These are phyloP conservation scores for Colletotrichum phormii DNA, from an alignment of 2,329 filamentous ascomycete species.

Conservation along the genomic window DNA sequence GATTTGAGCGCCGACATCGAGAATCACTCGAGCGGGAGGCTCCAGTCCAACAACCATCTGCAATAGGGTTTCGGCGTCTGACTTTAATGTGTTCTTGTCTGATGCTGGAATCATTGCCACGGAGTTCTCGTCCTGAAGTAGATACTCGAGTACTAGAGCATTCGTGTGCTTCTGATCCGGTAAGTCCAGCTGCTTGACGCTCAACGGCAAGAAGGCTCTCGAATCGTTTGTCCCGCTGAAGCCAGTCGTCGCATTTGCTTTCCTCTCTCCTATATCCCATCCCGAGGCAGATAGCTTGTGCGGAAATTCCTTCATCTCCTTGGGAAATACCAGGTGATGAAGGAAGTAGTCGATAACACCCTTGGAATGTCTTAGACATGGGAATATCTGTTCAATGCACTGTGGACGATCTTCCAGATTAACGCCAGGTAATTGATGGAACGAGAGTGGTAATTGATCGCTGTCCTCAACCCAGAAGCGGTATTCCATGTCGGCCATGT, in stretches of 20 bases:
- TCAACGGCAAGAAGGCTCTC: constrained; percentile 65
- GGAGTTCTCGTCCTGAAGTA: constrained; percentile 66
- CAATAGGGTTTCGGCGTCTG: constrained; percentile 58
- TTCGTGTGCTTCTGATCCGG: constrained; percentile 71
- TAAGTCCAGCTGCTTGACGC: constrained; percentile 67
- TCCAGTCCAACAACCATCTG: constrained; percentile 52
- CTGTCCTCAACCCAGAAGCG: constrained; percentile 56
- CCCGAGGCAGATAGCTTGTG: constrained; percentile 73
- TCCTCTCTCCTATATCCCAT: constrained; percentile 70
- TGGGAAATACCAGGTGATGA: constrained; percentile 67
- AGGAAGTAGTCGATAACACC: constrained; percentile 73
- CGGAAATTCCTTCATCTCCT: constrained; percentile 71
- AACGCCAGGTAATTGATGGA: constrained; percentile 59
- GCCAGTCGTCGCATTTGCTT: constrained; percentile 65
- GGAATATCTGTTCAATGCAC: constrained; percentile 63
- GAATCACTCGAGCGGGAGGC: constrained; percentile 65
- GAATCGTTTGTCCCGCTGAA: constrained; percentile 80
- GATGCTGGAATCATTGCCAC: constrained; percentile 44
- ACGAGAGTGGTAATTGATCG: constrained; percentile 47
- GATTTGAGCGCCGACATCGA: constrained; percentile 79
- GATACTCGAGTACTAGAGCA: constrained; percentile 70
- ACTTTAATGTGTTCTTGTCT: constrained; percentile 21
- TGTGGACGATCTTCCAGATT: constrained; percentile 67
- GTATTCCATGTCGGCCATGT: constrained; percentile 66
- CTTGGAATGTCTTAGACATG: constrained; percentile 63